A percentile compares a stretch with the other conserved stretches of the same genome.
phyloP scores from a whole-genome alignment of 305 asterid genomes.

The Ruellia speciosa region DNA sequence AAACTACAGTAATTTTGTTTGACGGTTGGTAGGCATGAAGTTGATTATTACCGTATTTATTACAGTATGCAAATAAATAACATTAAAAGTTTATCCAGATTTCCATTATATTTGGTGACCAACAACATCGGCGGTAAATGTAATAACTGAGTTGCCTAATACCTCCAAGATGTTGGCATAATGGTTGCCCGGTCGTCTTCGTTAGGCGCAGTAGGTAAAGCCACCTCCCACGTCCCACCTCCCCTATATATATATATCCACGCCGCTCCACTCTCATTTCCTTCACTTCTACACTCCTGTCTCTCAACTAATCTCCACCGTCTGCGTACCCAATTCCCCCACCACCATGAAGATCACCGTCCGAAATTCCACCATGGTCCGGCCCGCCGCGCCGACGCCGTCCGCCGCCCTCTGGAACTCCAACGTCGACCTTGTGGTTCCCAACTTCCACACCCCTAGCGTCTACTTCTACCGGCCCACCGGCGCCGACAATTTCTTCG shows the following conservation, averaged over 20 bases:
- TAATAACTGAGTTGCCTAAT: no score
- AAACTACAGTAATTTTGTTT: no score
- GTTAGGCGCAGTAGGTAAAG: conserved; percentile 30
- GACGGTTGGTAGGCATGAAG: no score
- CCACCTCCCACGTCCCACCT: not conserved
- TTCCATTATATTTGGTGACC: no score
- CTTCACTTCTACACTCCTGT: not conserved
- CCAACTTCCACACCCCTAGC: conserved; percentile 77
- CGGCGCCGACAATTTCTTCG: conserved; percentile 46
- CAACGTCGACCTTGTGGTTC: conserved; percentile 70
- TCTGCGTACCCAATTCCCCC: not conserved
- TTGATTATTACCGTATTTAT: no score
- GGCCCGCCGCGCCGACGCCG: conserved; percentile 56
- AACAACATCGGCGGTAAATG: no score
- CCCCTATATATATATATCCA: conserved; percentile 16
- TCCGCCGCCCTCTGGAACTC: conserved; percentile 55
- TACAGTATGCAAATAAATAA: no score
- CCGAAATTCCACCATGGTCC: conserved; percentile 48
- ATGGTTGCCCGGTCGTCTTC: conserved; percentile 3
- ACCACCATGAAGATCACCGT: conserved; percentile 40
- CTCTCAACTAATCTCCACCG: not conserved
- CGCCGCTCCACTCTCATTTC: not conserved
- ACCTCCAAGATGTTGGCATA: no score
- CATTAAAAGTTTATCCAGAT: no score
- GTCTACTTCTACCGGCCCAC: conserved; percentile 64